A percentile compares a stretch with the other conserved stretches of the same genome.
phyloP scores from a whole-genome alignment of 2,329 filamentous ascomycete genomes.

The Daldinia sp. region DNA sequence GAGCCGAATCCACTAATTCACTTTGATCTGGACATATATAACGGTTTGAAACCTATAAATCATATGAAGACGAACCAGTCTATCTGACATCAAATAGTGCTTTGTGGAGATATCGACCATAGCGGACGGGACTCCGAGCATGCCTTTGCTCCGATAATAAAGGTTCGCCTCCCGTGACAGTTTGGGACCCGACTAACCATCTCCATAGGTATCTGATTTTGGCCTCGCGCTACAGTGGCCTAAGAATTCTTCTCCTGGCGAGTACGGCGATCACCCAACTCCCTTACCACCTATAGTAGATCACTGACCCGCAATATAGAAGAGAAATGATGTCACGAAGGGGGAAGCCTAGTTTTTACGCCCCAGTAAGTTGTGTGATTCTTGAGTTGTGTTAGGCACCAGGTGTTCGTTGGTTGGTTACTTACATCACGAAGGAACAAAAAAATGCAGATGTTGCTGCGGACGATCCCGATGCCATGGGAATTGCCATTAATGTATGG shows the following conservation, averaged over 20 bases:
- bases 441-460: background rate
- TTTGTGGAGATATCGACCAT: background rate
- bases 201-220: slow-evolving; percentile 15
- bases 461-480: background rate
- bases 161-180: background rate
- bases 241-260: accelerated
- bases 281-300: background rate
- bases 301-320: background rate
- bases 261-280: background rate
- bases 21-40: slow-evolving; percentile 20
- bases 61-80: too few relatives aligned
- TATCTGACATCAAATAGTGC: slow-evolving; percentile 14
- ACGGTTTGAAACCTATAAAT: slow-evolving; percentile 1
- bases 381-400: too few relatives aligned
- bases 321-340: background rate
- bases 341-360: background rate
- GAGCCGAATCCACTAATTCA: background rate
- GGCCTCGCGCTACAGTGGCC: background rate
- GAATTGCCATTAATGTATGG: slow-evolving; percentile 20
- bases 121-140: slow-evolving; percentile 2
- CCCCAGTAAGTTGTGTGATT: slow-evolving; percentile 6
- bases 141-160: background rate
- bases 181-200: too few relatives aligned
- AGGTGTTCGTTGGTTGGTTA: background rate
- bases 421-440: slow-evolving; percentile 13